Evolutionary conservation across 2,329 filamentous ascomycete species (phyloP), one percentile per base, ranked within the genome.

Genomic region (Fusarium sp.): DNA sequence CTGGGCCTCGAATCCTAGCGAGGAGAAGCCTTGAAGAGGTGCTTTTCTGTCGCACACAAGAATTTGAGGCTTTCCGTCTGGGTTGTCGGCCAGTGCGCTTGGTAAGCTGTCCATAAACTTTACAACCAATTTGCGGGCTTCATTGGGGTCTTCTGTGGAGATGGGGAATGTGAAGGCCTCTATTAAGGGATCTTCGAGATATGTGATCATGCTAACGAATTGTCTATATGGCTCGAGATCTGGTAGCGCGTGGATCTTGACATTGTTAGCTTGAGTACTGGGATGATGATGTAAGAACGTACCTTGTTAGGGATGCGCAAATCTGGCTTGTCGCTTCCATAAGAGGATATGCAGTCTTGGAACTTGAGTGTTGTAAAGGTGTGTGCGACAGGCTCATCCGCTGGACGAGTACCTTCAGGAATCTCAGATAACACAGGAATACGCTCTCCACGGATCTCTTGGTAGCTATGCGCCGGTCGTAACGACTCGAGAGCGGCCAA

Each of bases 261-360:
- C 1, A 3, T 2, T 3, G 22, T 72, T 5, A 70, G 16, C 2
- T 2, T 0, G 0, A 12, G 6, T 7, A 27, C 16, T 1, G 6
- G 0, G 1, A 11, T n/a, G 0, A 1, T 2, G 44, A 7, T 8
- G 24, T 15, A 8, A 5, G 4, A 8, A 78, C 83, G 55, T 78
- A 92, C 90, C 75, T 88, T 82, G 27, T 89, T 90, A 2, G 88
- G 87, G 40, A 95, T 91, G 20, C 96, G 89, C 12, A 95, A 82
- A 77, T 99, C 96, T 6, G 96, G 96, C 79, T 99, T 99, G 80
- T 99, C 96, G 7, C 90, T 92, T 14, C 96, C 96, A 76, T 95
- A 97, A 5, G 82, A 83, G 2, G 86, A 82, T 90, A 99, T 98
- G 20, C 91, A 78, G 3, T 82, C 78, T 1, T 79, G 79, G 61